Conservation (phyloP, 352 stramenopile species). For the Thalassiosira livingstoniorum region DNA sequence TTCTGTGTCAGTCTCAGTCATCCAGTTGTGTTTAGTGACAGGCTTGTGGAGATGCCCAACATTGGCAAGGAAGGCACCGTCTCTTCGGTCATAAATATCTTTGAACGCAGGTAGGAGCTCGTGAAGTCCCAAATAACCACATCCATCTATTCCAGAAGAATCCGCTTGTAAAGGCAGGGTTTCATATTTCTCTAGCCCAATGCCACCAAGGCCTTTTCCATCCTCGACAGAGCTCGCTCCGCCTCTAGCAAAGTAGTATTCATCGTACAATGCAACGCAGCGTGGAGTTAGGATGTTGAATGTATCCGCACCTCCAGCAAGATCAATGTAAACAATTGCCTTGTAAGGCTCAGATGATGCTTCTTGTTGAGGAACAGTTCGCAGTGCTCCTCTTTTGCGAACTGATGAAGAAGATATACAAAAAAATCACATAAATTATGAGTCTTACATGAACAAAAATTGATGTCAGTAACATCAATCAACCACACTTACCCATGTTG, state of each 20-base stretch:
- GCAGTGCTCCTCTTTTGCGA: constrained; percentile 21
- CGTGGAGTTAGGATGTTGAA: constrained; percentile 69
- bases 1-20: constrained; percentile 61
- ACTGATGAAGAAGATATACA: not conserved
- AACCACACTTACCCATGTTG: constrained; percentile 13
- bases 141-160: constrained; percentile 40
- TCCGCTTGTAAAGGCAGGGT: constrained; percentile 67
- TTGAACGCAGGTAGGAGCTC: constrained; percentile 37
- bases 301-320: constrained; percentile 64
- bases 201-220: constrained; percentile 11
- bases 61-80: constrained; percentile 50
- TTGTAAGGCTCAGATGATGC: constrained; percentile 64
- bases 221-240: too few species aligned
- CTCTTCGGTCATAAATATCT: constrained; percentile 43
- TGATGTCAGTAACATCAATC: not conserved
- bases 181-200: constrained; percentile 42
- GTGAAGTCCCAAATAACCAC: constrained; percentile 37
- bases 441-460: too few species aligned
- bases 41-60: constrained; percentile 72
- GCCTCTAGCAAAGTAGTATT: constrained; percentile 65
- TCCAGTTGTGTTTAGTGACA: constrained; percentile 66
- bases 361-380: constrained; percentile 13
- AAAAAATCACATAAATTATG: too few species aligned
- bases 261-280: constrained; percentile 47
- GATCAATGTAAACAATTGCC: constrained; percentile 72